phyloP scores from a whole-genome alignment of 2,329 filamentous ascomycete species.

The Aspergillus hortae region DNA sequence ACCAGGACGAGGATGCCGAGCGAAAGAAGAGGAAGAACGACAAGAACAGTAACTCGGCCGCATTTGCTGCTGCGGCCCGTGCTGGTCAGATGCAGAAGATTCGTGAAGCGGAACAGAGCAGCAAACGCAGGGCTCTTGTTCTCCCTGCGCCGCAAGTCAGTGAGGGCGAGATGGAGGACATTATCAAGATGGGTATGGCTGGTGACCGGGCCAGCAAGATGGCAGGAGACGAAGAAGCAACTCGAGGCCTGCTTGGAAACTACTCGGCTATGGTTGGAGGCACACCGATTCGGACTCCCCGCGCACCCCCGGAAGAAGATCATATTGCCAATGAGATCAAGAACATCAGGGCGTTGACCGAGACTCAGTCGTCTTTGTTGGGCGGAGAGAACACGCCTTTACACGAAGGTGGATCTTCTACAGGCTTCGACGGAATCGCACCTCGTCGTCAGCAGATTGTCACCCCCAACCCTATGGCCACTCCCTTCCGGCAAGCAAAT shows the following conservation, averaged over 20 bases:
- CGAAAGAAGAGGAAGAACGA: conserved; percentile 85
- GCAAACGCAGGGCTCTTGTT: conserved; percentile 79
- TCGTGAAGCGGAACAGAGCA: conserved; percentile 93
- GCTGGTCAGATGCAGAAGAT: conserved; percentile 93
- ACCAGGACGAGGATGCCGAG: conserved; percentile 75
- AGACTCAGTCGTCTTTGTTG: conserved; percentile 88
- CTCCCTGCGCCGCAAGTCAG: conserved; percentile 87
- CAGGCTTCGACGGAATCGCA: conserved; percentile 80
- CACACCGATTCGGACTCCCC: conserved; percentile 87
- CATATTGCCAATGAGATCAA: conserved; percentile 94
- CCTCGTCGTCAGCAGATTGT: conserved; percentile 75
- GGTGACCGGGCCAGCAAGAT: conserved; percentile 78
- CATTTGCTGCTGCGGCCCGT: conserved; percentile 82
- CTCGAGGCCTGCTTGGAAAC: conserved; percentile 78
- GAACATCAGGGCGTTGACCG: conserved; percentile 86
- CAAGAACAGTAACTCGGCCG: conserved; percentile 72
- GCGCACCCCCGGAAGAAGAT: conserved; percentile 88
- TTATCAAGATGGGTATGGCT: conserved; percentile 97
- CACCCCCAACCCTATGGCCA: conserved; percentile 96
- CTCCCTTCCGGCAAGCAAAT: conserved; percentile 68
- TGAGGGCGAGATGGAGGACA: conserved; percentile 90
- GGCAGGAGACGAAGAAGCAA: conserved; percentile 77
- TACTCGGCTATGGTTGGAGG: conserved; percentile 77
- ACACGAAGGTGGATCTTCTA: conserved; percentile 74
- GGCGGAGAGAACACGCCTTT: conserved; percentile 92